Base-by-base conservation (phyloP, 768 basidiomycete species). In the Termitomyces sp. region DNA sequence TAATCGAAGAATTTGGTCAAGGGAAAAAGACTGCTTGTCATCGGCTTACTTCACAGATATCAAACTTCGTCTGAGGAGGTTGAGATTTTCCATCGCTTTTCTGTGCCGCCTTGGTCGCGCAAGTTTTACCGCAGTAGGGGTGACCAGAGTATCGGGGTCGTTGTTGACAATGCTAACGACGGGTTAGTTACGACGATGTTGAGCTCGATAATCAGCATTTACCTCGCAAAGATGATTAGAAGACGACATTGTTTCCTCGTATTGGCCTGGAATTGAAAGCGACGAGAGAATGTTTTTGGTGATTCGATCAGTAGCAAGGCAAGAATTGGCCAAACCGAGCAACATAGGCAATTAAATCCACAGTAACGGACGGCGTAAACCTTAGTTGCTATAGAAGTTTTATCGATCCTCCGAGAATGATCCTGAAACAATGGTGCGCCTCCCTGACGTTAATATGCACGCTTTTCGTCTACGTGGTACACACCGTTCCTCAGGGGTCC, bases 31-130 rank as follows among this genome's bases (percentile, higher is more conserved):
- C n/a, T 38, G 22, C 9, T 10, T 36, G 23, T 49, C 31, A 55
- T 48, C 60, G 18, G 66, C 77, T 42, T 63, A 84, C 83, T 53
- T 79, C 75, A 63, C 83, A 84, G 0, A 54, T 2, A 32, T 49
- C 53, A 20, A 47, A 23, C 22, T 46, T 20, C 15, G 31, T 20
- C 27, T 41, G 39, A 40, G 46, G 15, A 7, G 36, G 25, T 31
- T 48, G 53, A 33, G 40, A 39, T 16, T 29, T 31, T 20, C 10
- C 40, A n/a, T 41, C 39, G 3, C 45, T 29, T 48, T 36, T 49
- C 18, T 32, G 32, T 10, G 40, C 23, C 31, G 32, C 40, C 23
- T 54, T 46, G 23, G 20, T 54, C 22, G 46, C 53, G 23, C 53
- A 54, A 35, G 53, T 49, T 22, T 40, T 41, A 18, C 53, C 32